Percentiles rank a stretch among this genome's conserved stretches.
phyloP scores from a whole-genome alignment of 441 rosid genomes.

The Biscutella laevigata region DNA sequence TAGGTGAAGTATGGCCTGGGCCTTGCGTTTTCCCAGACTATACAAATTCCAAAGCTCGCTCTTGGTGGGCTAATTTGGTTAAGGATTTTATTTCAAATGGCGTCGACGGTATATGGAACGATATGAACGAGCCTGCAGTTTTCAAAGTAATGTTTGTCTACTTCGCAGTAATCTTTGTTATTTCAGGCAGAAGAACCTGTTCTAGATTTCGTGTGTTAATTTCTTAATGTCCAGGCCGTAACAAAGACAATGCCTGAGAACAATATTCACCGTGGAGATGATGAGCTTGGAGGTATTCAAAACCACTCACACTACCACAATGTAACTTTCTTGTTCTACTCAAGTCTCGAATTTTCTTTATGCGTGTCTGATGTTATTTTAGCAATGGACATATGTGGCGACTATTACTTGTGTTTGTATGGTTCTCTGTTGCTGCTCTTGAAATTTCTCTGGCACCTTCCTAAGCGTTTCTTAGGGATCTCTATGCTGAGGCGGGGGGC shows the following conservation, averaged over 20 bases:
- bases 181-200: slow-evolving; percentile 12
- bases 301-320: slow-evolving; percentile 86
- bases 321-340: slow-evolving; percentile 36
- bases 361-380: not conserved
- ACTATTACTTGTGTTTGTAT: not conserved
- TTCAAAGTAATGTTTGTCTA: slow-evolving; percentile 48
- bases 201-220: not conserved
- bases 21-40: slow-evolving; percentile 90
- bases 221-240: slow-evolving; percentile 40
- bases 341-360: not conserved
- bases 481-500: not conserved
- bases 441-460: not conserved
- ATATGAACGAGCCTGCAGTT: slow-evolving; percentile 93
- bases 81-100: slow-evolving; percentile 71
- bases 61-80: slow-evolving; percentile 88
- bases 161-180: not conserved
- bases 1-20: slow-evolving; percentile 99
- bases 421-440: not conserved
- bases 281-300: slow-evolving; percentile 78
- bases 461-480: not conserved
- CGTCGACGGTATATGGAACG: slow-evolving; percentile 97
- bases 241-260: slow-evolving; percentile 91
- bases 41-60: slow-evolving; percentile 63
- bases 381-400: not conserved
- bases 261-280: slow-evolving; percentile 76